phyloP scores from a whole-genome alignment of 2,329 filamentous ascomycete genomes.

The Pyricularia sp. region DNA sequence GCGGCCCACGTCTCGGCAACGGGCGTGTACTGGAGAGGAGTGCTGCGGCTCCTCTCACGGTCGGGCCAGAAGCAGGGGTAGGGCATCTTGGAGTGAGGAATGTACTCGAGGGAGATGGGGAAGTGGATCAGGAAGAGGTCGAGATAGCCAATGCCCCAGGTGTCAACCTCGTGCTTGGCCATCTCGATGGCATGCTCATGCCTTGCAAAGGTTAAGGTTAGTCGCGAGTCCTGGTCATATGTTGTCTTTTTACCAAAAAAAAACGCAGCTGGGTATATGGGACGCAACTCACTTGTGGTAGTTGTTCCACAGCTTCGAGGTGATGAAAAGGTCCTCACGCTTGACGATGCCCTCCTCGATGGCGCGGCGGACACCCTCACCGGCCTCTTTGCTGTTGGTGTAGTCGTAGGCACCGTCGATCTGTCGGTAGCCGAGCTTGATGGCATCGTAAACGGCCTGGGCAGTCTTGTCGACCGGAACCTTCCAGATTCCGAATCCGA shows the following conservation, averaged over 20 bases:
- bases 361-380: slow-evolving; percentile 45
- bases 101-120: slow-evolving; percentile 15
- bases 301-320: slow-evolving; percentile 45
- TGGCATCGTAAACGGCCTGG: slow-evolving; percentile 47
- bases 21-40: slow-evolving; percentile 28
- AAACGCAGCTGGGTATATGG: background rate
- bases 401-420: slow-evolving; percentile 45
- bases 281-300: slow-evolving; percentile 27
- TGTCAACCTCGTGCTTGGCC: slow-evolving; percentile 37
- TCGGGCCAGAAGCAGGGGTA: slow-evolving; percentile 28
- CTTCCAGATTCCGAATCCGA: slow-evolving; percentile 29
- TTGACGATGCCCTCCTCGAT: slow-evolving; percentile 47
- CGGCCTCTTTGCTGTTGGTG: slow-evolving; percentile 53
- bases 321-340: slow-evolving; percentile 48
- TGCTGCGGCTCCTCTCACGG: slow-evolving; percentile 27
- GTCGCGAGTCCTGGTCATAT: background rate
- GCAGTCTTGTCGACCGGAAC: slow-evolving; percentile 20
- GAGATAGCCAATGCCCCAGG: slow-evolving; percentile 32
- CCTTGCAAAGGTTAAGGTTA: slow-evolving; percentile 27
- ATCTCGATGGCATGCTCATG: slow-evolving; percentile 49
- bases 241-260: background rate
- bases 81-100: slow-evolving; percentile 24
- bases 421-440: slow-evolving; percentile 38
- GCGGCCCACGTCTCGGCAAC: slow-evolving; percentile 39
- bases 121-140: slow-evolving; percentile 9